Percentiles rank a stretch among this genome's conserved stretches.
phyloP scores from a whole-genome alignment of 2,329 filamentous ascomycete genomes.

The Endocalyx cinctus region DNA sequence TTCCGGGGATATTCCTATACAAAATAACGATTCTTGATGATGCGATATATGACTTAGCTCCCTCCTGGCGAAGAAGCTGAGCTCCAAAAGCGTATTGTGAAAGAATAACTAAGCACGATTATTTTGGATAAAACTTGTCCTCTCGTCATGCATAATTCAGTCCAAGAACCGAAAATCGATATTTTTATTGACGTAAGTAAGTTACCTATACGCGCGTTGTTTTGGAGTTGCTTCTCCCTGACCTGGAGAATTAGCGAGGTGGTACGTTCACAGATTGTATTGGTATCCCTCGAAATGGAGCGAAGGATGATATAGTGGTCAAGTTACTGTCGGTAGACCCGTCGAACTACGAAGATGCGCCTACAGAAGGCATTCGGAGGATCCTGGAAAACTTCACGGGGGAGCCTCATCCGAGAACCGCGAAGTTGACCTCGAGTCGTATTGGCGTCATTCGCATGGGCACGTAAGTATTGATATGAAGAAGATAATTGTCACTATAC shows the following conservation, averaged over 20 bases:
- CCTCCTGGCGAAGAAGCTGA: no score
- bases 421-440: slow-evolving; percentile 27
- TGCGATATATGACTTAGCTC: no score
- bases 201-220: not conserved
- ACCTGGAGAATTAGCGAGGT: slow-evolving; percentile 13
- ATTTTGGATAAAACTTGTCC: no score
- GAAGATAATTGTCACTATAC: no score
- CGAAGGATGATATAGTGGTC: slow-evolving; percentile 65
- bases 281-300: slow-evolving; percentile 54
- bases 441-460: slow-evolving; percentile 24
- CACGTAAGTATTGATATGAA: slow-evolving; percentile 8
- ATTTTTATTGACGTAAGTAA: slow-evolving; percentile 15
- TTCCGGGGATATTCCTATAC: no score
- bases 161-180: slow-evolving; percentile 11
- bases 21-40: no score
- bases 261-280: slow-evolving; percentile 17
- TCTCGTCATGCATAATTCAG: slow-evolving; percentile 8
- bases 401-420: slow-evolving; percentile 43
- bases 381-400: slow-evolving; percentile 58
- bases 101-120: no score
- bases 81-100: no score
- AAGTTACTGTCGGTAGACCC: slow-evolving; percentile 73
- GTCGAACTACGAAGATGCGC: slow-evolving; percentile 65
- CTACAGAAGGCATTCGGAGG: slow-evolving; percentile 65
- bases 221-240: slow-evolving; percentile 2